Base-by-base conservation (phyloP, 2,329 filamentous ascomycete species). In the Epichloe baconii region DNA sequence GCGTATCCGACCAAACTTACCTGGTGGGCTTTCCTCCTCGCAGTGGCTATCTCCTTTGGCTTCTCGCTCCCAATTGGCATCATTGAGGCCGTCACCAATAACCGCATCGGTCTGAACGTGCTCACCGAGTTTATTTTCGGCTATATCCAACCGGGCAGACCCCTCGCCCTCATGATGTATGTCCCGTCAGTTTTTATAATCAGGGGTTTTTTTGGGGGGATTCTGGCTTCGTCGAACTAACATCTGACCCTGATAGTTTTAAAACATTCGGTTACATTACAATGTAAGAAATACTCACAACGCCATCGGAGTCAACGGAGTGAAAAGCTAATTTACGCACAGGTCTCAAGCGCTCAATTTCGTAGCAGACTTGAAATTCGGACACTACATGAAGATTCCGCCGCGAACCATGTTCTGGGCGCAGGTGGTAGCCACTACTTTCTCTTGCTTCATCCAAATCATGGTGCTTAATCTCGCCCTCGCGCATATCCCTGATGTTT, bases 61-160 rank as follows among this genome's bases (percentile, higher is more conserved):
- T 87, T 85, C 62, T 71, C 81, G 8, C 66, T 87, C 12, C 83
- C 83, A 0, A 82, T 82, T 45, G 80, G 80, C 41, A 85, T 87
- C 53, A 79, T 88, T 36, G 76, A 85, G 59, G 85, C 82, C 38
- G 73, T 82, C 4, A 85, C 84, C 4, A 81, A 86, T 60, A 82
- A 83, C 63, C 71, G 86, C 68, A 81, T 87, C 38, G 83, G 82
- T 2, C 70, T 88, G 37, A 88, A 88, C 55, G 83, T 89, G 26
- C 69, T 88, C 55, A 86, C 83, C 1, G 84, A 87, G 66, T 86
- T 88, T 56, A 69, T 89, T 4, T 80, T 81, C 53, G 85, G 85
- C 1, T 88, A 88, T 59, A 85, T 88, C 59, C 82, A 86, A 55
- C 84, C 84, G 0, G 85, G 85, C 2, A 70, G 77, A 5, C 85